Conservation (phyloP, 306 rosid genomes). For the Acmispon strigosus region DNA sequence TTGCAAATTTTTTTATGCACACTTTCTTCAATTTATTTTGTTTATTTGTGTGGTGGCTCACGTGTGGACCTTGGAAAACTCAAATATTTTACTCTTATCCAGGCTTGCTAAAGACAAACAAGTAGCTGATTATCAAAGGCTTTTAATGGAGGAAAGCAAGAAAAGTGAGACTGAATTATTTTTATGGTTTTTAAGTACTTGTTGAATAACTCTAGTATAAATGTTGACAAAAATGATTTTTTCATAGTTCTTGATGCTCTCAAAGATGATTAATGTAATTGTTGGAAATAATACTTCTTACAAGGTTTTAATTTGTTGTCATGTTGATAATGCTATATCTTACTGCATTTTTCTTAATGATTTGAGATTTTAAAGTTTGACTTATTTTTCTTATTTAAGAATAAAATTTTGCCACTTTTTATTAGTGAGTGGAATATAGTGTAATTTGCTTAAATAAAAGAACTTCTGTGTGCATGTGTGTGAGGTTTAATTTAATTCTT, state of each 20-base stretch:
- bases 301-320: not conserved
- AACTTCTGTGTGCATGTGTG: not conserved
- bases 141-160: constrained; percentile 43
- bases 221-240: not conserved
- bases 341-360: not conserved
- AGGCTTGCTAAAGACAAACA: constrained; percentile 54
- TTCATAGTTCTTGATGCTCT: not conserved
- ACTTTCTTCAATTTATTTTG: not conserved
- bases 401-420: not conserved
- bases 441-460: not conserved
- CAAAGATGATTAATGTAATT: not conserved
- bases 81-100: constrained; percentile 21
- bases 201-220: not conserved
- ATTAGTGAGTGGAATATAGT: not conserved
- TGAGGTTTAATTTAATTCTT: not conserved
- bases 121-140: constrained; percentile 44
- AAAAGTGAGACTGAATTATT: constrained; percentile 50
- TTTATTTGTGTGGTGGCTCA: not conserved
- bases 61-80: not conserved
- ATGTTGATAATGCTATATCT: not conserved
- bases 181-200: not conserved
- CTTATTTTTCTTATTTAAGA: not conserved
- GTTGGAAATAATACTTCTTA: not conserved
- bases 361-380: not conserved
- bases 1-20: not conserved